Conservation (phyloP, 495 filamentous ascomycete genomes). For the Neurospora pannonica region DNA sequence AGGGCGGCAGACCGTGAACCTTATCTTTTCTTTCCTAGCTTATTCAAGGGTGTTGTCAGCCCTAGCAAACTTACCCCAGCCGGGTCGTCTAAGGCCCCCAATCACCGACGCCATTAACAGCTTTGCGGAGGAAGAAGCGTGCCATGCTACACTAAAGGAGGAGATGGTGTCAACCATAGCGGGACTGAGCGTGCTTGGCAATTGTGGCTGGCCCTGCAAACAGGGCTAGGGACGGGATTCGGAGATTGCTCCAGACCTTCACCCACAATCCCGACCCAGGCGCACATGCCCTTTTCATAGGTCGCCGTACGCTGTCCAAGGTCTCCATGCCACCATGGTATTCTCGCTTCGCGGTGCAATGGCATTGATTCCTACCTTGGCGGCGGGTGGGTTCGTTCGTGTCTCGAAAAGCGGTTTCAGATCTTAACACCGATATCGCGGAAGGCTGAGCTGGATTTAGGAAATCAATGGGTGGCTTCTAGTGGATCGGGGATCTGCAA, state of each 20-base stretch:
- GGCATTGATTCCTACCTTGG: neutral
- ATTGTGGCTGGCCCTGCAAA: neutral
- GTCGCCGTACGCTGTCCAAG: neutral
- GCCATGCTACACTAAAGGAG: neutral
- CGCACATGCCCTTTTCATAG: neutral
- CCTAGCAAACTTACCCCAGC: neutral
- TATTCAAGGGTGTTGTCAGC: neutral
- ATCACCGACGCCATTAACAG: neutral
- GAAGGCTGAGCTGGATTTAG: neutral
- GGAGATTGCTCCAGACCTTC: neutral
- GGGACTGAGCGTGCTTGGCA: neutral
- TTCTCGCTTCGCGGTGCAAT: neutral
- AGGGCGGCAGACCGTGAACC: neutral
- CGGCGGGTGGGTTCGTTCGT: neutral
- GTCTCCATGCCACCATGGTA: neutral
- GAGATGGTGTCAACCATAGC: neutral
- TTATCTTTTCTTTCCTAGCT: neutral
- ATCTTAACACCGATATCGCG: neutral
- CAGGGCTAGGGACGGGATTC: neutral
- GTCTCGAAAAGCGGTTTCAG: neutral
- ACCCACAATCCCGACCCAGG: neutral
- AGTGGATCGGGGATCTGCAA: neutral
- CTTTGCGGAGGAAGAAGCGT: neutral
- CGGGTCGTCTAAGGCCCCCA: neutral
- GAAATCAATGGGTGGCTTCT: neutral